A percentile compares a stretch with the other conserved stretches of the same genome.
Evolutionary conservation across 208 protist species (phyloP).

Genomic region (Balamuthia mandrillaris): DNA sequence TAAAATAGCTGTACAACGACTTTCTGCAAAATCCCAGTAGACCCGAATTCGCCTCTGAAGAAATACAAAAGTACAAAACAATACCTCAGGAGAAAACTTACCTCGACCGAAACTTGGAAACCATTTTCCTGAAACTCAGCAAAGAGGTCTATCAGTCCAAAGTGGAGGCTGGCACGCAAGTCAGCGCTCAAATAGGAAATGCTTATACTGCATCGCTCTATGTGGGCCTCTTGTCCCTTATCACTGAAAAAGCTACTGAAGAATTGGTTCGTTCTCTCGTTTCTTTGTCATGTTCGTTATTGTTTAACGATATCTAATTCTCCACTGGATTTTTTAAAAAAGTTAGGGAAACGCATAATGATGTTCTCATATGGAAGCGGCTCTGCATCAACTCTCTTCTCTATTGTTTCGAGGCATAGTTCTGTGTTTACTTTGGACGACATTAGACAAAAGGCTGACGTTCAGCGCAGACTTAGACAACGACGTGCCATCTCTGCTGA

Average conservation of each 20-base stretch:
- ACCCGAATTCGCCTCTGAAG: not conserved
- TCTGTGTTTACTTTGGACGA: no score
- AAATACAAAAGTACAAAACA: not conserved
- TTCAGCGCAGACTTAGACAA: no score
- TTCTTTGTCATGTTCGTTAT: not conserved
- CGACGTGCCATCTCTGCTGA: no score
- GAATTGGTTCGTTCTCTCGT: not conserved
- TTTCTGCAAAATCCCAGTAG: not conserved
- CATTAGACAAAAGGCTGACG: no score
- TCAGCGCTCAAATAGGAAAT: conserved; percentile 79
- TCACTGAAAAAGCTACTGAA: conserved; percentile 29
- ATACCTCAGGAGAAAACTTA: conserved; percentile 66
- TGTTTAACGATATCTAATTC: not conserved
- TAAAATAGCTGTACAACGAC: not conserved
- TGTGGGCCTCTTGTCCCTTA: conserved; percentile 74
- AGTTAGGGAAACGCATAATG: conserved; percentile 66
- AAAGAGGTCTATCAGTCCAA: conserved; percentile 64
- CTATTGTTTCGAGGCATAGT: no score
- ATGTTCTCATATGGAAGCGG: conserved; percentile 86
- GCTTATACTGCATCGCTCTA: conserved; percentile 84
- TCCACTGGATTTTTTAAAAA: not conserved
- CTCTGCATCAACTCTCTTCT: conserved; percentile 76
- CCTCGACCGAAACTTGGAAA: conserved; percentile 63
- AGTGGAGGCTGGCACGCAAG: conserved; percentile 55
- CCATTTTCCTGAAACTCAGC: conserved; percentile 56